Conservation (phyloP, 768 basidiomycete genomes). For the Stropharia rugosoannulata region DNA sequence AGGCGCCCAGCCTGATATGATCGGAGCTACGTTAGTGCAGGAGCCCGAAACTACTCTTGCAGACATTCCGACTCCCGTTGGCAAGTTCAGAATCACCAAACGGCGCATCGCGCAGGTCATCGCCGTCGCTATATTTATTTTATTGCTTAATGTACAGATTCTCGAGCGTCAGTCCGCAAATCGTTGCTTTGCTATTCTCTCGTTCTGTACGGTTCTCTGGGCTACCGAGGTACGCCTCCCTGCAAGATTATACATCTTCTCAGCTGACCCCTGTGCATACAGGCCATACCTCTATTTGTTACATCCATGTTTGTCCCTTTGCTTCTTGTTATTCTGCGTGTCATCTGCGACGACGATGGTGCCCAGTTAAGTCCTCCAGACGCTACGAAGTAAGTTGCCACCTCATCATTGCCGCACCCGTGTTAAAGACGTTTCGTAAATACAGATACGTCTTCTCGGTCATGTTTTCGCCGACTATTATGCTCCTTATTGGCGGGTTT, state of each 20-base stretch:
- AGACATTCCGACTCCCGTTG: slow-evolving; percentile 64
- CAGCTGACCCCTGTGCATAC: slow-evolving; percentile 1
- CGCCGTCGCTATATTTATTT: slow-evolving; percentile 57
- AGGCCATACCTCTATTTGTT: slow-evolving; percentile 98
- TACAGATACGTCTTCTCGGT: slow-evolving; percentile 84
- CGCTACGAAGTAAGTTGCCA: slow-evolving; percentile 73
- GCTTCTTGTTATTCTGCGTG: slow-evolving; percentile 80
- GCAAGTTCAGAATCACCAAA: slow-evolving; percentile 62
- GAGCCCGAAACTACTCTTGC: slow-evolving; percentile 45
- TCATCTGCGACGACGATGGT: slow-evolving; percentile 64
- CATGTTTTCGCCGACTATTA: slow-evolving; percentile 98
- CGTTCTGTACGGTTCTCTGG: slow-evolving; percentile 93
- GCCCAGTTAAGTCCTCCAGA: slow-evolving; percentile 54
- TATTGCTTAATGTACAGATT: slow-evolving; percentile 58
- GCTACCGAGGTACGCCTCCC: slow-evolving; percentile 78
- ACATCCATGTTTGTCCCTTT: slow-evolving; percentile 90
- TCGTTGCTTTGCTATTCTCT: slow-evolving; percentile 85
- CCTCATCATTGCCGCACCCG: neutral
- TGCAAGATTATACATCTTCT: neutral
- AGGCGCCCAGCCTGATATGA: slow-evolving; percentile 23
- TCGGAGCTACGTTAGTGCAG: slow-evolving; percentile 48
- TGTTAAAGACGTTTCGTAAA: slow-evolving; percentile 4
- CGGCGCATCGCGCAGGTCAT: slow-evolving; percentile 57
- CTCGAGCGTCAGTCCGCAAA: slow-evolving; percentile 73
- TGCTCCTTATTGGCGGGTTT: slow-evolving; percentile 97